A percentile compares a stretch with the other conserved stretches of the same genome.
These are phyloP conservation scores for Hansenula sp. DNA, from an alignment of 1,139 yeast species.

Conservation along the genomic window DNA sequence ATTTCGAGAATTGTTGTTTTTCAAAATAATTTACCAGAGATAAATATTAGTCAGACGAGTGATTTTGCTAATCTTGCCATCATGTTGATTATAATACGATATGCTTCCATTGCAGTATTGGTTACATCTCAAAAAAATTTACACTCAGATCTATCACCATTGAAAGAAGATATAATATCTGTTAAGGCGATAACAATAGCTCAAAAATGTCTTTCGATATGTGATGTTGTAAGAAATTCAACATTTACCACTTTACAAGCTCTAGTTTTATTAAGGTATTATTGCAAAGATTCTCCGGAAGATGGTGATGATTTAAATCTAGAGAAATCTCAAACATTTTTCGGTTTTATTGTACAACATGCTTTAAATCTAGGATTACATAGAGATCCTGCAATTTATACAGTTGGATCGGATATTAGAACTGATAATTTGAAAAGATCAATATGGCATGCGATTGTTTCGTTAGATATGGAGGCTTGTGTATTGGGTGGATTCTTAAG, in stretches of 20 bases:
- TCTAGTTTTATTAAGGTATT: background rate
- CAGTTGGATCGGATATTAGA: background rate
- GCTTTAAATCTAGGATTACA: constrained; percentile 2
- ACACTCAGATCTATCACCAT: constrained; percentile 1
- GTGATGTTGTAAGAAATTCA: constrained; percentile 27
- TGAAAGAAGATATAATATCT: constrained; percentile 28
- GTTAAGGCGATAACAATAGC: constrained; percentile 28
- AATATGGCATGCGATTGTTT: constrained; percentile 4
- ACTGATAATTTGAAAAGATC: constrained; percentile 3
- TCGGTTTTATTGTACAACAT: background rate
- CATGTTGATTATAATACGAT: constrained; percentile 34
- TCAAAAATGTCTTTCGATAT: constrained; percentile 26
- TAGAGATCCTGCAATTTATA: constrained; percentile 13
- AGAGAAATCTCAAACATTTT: background rate
- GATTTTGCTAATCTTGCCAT: constrained; percentile 37
- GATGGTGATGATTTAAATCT: constrained; percentile 1
- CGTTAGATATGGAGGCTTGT: constrained; percentile 4
- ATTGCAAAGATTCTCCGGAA: constrained; percentile 1
- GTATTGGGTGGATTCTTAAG: constrained; percentile 4
- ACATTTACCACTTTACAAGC: constrained; percentile 24
- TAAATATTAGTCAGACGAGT: constrained; percentile 20
- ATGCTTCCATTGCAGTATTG: constrained; percentile 29
- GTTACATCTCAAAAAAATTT: constrained; percentile 6
- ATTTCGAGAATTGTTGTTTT: background rate
- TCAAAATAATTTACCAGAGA: background rate